Evolutionary conservation across 2,329 filamentous ascomycete genomes (phyloP), one percentile per base, ranked within the genome.

Genomic region (Colletotrichum ledebouriae): DNA sequence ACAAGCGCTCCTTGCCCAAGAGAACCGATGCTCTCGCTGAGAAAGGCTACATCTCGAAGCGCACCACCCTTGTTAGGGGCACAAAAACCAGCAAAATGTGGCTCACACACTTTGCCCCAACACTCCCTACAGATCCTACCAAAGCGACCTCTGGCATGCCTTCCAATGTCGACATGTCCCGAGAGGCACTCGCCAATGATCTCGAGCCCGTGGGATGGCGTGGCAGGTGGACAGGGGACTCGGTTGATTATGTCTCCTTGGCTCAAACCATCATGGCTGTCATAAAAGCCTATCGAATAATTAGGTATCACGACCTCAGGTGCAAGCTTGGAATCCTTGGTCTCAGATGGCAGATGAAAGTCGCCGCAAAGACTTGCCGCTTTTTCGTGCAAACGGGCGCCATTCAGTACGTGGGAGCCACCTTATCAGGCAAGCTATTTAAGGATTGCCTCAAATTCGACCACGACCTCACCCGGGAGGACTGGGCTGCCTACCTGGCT

Each of bases 1-100:
- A 90, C 75, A 90, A 90, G 73, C 84, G 88, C 58, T 90, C 88
- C 1, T 83, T 90, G 1, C 88, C 88, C 3, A 88, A 86, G 65
- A 81, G 88, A 39, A 90, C 88, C 0, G 87, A 89, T 70, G 82
- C 83, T 3, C 80, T 90, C 1, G 83, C 86, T 4, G 82, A 82
- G 70, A 89, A 90, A 73, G 87, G 88, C 15, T 90, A 90, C 70
- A 86, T 89, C 55, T 84, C 84, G 58, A 90, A 90, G 75, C 83
- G 87, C 46, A 86, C 87, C 4, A 85, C 87, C 1, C 82, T 89
- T 20, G 83, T 88, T 11, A 82, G 84, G 58, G 86, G 86, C 42
- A 86, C 84, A 64, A 89, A 88, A 73, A 89, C 88, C 2, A 90
- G 87, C 78, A 88, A 88, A 73, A 78, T 90, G 60, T 90, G 87